Base-by-base conservation (phyloP, 192 early-diverging fungal genomes). In the Linnemannia elongata region DNA sequence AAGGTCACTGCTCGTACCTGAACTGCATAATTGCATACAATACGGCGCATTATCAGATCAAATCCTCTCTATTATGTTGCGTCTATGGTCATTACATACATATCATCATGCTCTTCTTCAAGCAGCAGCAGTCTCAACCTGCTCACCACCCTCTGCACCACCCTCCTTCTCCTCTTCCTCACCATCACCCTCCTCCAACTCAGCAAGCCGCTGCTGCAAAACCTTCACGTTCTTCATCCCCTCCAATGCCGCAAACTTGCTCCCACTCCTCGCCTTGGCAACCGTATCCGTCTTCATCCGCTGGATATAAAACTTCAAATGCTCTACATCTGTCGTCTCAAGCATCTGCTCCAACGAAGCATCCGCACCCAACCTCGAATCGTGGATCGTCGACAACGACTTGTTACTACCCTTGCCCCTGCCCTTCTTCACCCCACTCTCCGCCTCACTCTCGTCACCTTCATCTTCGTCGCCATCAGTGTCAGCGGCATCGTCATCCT, bases 211-310 rank as follows among this genome's bases (percentile, higher is more conserved):
- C 60, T 77, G 79, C 18, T 87, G 85, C 36, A 87, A 41, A 20
- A 71, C 15, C 55, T 87, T 87, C 24, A 87, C 85, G n/a, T 74
- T 81, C 85, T 87, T 87, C 85, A 87, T 87, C 1, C 79, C 79
- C 69, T 87, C 79, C 36, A 87, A 49, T 0, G 85, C 85, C 18
- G 75, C 85, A 74, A 81, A 47, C 76, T 87, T 87, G 38, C 54
- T 77, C 33, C 85, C 85, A 35, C 35, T 57, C 22, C 85, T 41
- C 1, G 85, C 85, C 72, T 87, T 87, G 33, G 85, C 75, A n/a
- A 87, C 85, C 6, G 85, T 87, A 18, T 80, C 85, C 12, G 85
- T 87, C 73, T 87, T 87, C 13, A 87, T 27, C 39, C 76, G 70
- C 60, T 87, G 85, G 49, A 87, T 87, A 69, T 87, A 81, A 39